Base-by-base conservation (phyloP, 2,329 filamentous ascomycete species). In the Mariannaea elegans region DNA sequence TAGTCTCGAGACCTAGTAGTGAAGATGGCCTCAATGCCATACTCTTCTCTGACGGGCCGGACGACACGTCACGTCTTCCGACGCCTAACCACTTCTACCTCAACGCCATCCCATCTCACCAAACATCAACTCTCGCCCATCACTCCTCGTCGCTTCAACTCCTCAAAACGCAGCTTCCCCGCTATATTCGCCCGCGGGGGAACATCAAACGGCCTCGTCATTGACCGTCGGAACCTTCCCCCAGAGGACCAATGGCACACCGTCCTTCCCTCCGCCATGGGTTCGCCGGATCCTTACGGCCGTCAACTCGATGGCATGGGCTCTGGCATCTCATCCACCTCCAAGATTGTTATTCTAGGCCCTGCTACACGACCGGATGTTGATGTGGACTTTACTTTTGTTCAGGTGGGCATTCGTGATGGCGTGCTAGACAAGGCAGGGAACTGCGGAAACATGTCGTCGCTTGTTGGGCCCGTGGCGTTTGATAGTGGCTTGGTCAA, bases 391-490 rank as follows among this genome's bases (percentile, higher is more conserved):
- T 92, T 89, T 69, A 93, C 89, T 0, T 93, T 93, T 71, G 84
- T 89, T 2, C 86, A 88, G 36, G 78, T 92, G 7, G 89, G 89
- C 3, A 83, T 92, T 53, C 83, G 83, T 51, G 82, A 88, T 65
- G 77, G 78, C 4, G 75, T 78, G 29, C 80, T 93, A 2, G 90
- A 92, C 68, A 83, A 86, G 67, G 86, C 87, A 0, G 87, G 89
- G 21, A 93, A 92, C 67, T 92, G 90, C 71, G 90, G 90, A n/a
- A 92, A 92, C 72, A 90, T 93, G 87, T 86, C 81, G 6, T 82
- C 84, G 38, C 82, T 86, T 0, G 82, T 92, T 44, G 90, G 89
- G 0, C 89, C 90, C 0, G 67, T 69, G 41, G 70, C 70, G 3
- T 75, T 73, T 71, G 75, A 77, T 48, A 63, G 66, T 59, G 73